Conservation (phyloP, 202 grass and related monocot species). For the Elaeis oleifera region DNA sequence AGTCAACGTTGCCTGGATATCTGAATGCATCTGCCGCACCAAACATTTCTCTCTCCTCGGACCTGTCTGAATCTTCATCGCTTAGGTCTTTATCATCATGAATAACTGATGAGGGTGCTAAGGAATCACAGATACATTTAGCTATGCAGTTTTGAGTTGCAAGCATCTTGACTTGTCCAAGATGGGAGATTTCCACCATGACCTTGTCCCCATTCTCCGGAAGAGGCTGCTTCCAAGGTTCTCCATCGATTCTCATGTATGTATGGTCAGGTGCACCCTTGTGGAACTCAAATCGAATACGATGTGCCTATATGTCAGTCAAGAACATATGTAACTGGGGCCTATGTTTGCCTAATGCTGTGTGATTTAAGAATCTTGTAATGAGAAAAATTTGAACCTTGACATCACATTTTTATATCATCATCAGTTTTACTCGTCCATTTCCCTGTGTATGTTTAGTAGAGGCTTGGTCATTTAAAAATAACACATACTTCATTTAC, state of each 20-base stretch:
- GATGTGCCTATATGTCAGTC: slow-evolving; percentile 41
- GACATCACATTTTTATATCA: no score
- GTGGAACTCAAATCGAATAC: slow-evolving; percentile 68
- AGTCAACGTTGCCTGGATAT: slow-evolving; percentile 24
- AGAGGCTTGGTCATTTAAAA: no score
- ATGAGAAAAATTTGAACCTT: no score
- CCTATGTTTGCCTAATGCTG: no score
- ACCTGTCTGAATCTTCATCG: slow-evolving; percentile 19
- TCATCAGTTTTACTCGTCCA: no score
- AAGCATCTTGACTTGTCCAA: slow-evolving; percentile 79
- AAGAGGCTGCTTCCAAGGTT: slow-evolving; percentile 95
- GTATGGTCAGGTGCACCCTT: slow-evolving; percentile 51
- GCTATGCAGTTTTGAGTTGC: slow-evolving; percentile 51
- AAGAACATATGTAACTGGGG: background rate
- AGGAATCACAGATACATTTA: slow-evolving; percentile 39
- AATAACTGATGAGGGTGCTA: background rate
- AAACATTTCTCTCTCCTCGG: slow-evolving; percentile 53
- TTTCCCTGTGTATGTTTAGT: no score
- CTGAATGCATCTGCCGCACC: slow-evolving; percentile 56
- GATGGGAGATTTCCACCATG: slow-evolving; percentile 71
- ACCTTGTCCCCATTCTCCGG: slow-evolving; percentile 64
- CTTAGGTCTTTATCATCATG: slow-evolving; percentile 28
- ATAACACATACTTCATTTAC: slow-evolving; percentile 26
- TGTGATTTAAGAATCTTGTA: no score
- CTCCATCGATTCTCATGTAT: slow-evolving; percentile 98